Evolutionary conservation across 2,329 filamentous ascomycete genomes (phyloP).

Genomic region (Aspergillaceae sp.): DNA sequence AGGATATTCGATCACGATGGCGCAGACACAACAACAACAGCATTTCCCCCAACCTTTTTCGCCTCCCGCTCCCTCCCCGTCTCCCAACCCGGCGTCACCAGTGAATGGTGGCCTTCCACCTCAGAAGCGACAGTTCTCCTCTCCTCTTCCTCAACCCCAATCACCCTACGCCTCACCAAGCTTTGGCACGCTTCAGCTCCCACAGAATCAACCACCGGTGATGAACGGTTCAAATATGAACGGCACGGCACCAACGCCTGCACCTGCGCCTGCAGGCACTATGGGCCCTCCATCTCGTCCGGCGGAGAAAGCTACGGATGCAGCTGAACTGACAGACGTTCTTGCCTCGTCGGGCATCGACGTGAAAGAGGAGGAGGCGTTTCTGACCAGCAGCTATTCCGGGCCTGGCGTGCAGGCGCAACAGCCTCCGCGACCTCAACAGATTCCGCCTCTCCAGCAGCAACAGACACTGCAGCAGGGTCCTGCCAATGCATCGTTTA

Average conservation of each 20-base stretch:
- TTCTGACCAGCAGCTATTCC: conserved; percentile 52
- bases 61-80: conserved; percentile 53
- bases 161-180: conserved; percentile 57
- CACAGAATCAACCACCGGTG: conserved; percentile 21
- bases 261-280: conserved; percentile 36
- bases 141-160: conserved; percentile 57
- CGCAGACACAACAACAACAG: conserved; percentile 51
- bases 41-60: conserved; percentile 51
- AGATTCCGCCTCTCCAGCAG: conserved; percentile 28
- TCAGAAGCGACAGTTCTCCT: conserved; percentile 63
- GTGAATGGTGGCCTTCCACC: conserved; percentile 49
- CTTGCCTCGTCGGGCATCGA: conserved; percentile 79
- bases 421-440: conserved; percentile 29
- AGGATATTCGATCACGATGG: conserved; percentile 38
- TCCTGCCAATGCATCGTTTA: conserved; percentile 37
- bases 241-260: conserved; percentile 40
- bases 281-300: conserved; percentile 59
- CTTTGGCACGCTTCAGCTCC: conserved; percentile 40
- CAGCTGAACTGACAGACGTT: conserved; percentile 71
- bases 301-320: conserved; percentile 44
- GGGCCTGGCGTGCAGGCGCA: conserved; percentile 33
- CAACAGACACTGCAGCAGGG: conserved; percentile 35
- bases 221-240: conserved; percentile 43
- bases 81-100: conserved; percentile 50
- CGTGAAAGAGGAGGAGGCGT: conserved; percentile 76